Base-by-base conservation (phyloP, 345 rosid species). In the Noccaea caerulescens region DNA sequence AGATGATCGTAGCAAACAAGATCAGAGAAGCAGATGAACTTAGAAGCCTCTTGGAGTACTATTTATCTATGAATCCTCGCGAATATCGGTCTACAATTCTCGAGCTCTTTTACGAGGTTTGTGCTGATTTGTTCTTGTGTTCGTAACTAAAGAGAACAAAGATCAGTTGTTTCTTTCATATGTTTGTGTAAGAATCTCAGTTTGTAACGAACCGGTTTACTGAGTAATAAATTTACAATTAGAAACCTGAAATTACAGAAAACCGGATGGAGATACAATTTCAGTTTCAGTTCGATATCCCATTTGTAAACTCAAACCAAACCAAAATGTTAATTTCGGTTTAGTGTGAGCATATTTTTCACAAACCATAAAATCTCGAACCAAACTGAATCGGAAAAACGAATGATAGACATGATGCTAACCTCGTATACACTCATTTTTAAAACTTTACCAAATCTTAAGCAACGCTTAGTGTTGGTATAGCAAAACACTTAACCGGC, bases 61-160 rank as follows among this genome's bases (percentile, higher is more conserved):
- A 93, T 62, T 33, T 93, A 58, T 85, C 94, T 0, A 85, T 88
- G 89, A 93, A 93, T 59, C 79, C 87, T 43, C 74, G 79, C n/a
- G 96, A 84, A 37, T 79, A 82, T 58, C 87, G 82, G 36, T 80
- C 79, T 60, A 68, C 75, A 30, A 91, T 93, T 65, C 88, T 93
- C 7, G 88, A 85, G 76, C 86, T 82, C 68, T 93, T 90, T 65
- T 86, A 91, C 41, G 87, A 88, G 81, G 97, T 91, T 72, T 91
- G 98, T 78, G 43, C 86, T 42, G 68, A 70, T 69, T 71, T 93
- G 79, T 91, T 93, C 72, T 78, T 80, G 42, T 32, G 62, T 52
- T 66, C 84, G 84, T 82, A 86, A 69, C 77, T 77, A 46, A 41
- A 55, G 33, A 53, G 39, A 42, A 12, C 53, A 53, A 63, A 69